Evolutionary conservation across 805 yeast genomes (phyloP), one percentile per base, ranked within the genome.

Genomic region (Kuraishia borneana): DNA sequence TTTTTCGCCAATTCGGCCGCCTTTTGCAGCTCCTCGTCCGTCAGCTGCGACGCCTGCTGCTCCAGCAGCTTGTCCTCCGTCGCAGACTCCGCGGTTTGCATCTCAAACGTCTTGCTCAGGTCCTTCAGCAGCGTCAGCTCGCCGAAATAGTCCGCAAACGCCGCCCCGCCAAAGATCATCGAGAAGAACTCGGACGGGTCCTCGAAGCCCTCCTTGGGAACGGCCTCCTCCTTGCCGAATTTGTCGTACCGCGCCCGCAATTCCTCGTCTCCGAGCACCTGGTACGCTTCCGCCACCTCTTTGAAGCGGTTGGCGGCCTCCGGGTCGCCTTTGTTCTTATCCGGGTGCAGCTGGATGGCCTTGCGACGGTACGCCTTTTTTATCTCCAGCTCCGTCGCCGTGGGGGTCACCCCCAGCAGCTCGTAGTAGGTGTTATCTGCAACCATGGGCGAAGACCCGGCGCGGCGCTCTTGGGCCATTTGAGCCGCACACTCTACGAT

Each of bases 121-220:
- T 87, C 94, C 46, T 73, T 75, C 49, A 92, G 56, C 52, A 88
- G 64, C 20, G 87, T 72, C 40, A 87, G 60, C 52, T 92, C 95
- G 4, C 98, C 98, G 46, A 89, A 83, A 68, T 87, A 79, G 32
- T 79, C 77, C 22, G 65, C 70, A 56, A 88, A 87, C 2, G 92
- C 94, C 37, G 82, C 94, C 32, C 96, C 96, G 30, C 96, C 96
- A 56, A 87, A 78, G 39, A 79, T 77, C 60, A 68, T 68, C 3
- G 78, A 65, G 51, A 78, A 79, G 45, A 76, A 75, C 48, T 78
- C 85, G 28, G 72, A 63, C 2, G 89, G 83, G 51, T 81, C 89
- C 44, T 76, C 84, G 46, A 78, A 78, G 3, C 84, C 85, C 41
- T 77, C 83, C 33, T 62, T 64, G 1, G 83, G 81, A 21, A 77